Evolutionary conservation across 1,284 basidiomycete species (phyloP).

Genomic region (Trichosporon sp.): DNA sequence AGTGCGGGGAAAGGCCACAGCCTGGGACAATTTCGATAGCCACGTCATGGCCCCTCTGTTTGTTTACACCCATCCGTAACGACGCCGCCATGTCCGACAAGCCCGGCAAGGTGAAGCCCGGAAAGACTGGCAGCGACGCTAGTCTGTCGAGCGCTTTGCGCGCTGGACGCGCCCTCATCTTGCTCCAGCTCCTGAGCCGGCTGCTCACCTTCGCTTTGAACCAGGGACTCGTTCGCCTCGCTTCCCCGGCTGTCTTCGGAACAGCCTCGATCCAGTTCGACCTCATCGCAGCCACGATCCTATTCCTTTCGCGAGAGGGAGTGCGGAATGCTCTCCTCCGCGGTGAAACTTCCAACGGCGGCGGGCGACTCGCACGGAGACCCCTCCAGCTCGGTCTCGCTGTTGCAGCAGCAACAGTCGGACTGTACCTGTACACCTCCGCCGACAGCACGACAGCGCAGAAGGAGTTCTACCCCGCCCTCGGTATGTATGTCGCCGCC

Average conservation of each 20-base stretch:
- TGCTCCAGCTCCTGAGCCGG: constrained; percentile 81
- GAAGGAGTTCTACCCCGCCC: constrained; percentile 66
- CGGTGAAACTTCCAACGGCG: not conserved
- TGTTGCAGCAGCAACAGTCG: constrained; percentile 47
- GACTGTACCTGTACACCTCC: constrained; percentile 62
- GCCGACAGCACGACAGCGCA: constrained; percentile 64
- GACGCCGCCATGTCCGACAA: constrained; percentile 9
- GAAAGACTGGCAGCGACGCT: not conserved
- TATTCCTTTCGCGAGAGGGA: constrained; percentile 90
- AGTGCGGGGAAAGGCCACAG: not conserved
- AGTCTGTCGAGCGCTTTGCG: not conserved
- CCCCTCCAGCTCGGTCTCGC: not conserved
- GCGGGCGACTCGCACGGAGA: not conserved
- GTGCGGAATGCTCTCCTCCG: constrained; percentile 76
- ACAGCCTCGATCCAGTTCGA: constrained; percentile 85
- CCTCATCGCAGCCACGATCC: constrained; percentile 79
- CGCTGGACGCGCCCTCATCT: constrained; percentile 72
- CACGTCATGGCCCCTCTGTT: not conserved
- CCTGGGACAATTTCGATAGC: not conserved
- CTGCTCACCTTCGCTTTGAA: constrained; percentile 85
- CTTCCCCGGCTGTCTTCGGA: constrained; percentile 82
- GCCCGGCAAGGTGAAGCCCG: not conserved
- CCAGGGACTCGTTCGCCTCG: constrained; percentile 77
- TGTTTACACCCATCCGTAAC: constrained; percentile 4
- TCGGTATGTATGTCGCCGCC: constrained; percentile 71